These are phyloP conservation scores for Daldinia sp. DNA, from an alignment of 2,329 filamentous ascomycete genomes.

Conservation along the genomic window DNA sequence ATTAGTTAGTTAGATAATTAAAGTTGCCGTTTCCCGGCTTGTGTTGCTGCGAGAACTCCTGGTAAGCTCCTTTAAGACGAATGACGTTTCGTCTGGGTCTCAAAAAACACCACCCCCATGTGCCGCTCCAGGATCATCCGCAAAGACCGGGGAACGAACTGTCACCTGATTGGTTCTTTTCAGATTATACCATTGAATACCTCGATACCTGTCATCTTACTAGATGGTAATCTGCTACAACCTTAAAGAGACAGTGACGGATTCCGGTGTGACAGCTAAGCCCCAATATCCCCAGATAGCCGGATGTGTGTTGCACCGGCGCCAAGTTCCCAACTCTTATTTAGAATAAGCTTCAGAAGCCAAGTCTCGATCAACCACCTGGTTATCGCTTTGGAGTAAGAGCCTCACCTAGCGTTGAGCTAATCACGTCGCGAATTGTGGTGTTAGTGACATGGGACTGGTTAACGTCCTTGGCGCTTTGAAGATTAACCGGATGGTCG, in stretches of 20 bases:
- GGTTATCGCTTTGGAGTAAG: constrained; percentile 19
- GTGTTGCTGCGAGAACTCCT: constrained; percentile 29
- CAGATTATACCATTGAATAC: constrained; percentile 6
- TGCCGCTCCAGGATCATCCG: constrained; percentile 25
- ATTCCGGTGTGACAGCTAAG: constrained; percentile 21
- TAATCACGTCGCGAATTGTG: constrained; percentile 25
- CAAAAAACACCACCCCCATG: constrained; percentile 29
- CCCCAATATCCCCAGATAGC: constrained; percentile 1
- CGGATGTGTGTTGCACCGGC: background rate
- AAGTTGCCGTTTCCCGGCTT: constrained; percentile 23
- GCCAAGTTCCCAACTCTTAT: constrained; percentile 18
- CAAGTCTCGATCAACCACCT: constrained; percentile 18
- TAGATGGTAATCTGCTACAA: constrained; percentile 25
- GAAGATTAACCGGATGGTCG: constrained; percentile 39
- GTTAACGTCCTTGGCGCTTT: constrained; percentile 35
- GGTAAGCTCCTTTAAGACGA: constrained; percentile 33
- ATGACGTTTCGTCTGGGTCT: constrained; percentile 41
- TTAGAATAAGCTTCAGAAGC: constrained; percentile 29
- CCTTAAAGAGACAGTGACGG: constrained; percentile 13
- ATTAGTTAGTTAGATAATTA: background rate
- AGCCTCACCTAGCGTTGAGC: constrained; percentile 32
- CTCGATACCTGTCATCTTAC: constrained; percentile 33
- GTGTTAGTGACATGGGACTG: constrained; percentile 18
- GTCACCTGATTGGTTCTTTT: constrained; percentile 29
- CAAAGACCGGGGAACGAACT: constrained; percentile 11